phyloP scores from a whole-genome alignment of 164 flowering plant species.

The Kingdonia uniflora region DNA sequence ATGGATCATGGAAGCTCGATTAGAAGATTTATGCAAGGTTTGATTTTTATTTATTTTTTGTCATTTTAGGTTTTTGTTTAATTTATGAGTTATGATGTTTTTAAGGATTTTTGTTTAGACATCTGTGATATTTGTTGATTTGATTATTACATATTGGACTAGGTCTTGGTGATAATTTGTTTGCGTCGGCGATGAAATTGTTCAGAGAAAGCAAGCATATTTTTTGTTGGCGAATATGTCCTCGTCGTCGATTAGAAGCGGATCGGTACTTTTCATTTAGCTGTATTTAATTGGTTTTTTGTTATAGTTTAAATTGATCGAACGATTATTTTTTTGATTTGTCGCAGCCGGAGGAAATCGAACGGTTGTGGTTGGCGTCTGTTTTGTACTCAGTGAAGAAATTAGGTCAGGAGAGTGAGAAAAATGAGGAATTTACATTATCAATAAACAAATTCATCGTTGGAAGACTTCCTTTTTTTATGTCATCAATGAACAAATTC shows the following conservation, averaged over 20 bases:
- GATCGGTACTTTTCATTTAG: constrained; percentile 30
- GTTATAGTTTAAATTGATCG: neutral
- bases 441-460: too few relatives aligned
- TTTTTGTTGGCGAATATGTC: constrained; percentile 36
- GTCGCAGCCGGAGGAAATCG: constrained; percentile 69
- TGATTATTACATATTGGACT: constrained; percentile 34
- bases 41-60: neutral
- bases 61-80: neutral
- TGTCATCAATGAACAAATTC: too few relatives aligned
- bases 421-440: constrained; percentile 27
- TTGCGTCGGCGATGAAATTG: constrained; percentile 34
- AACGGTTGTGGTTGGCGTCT: constrained; percentile 76
- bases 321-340: neutral
- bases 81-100: neutral
- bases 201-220: constrained; percentile 53
- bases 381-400: constrained; percentile 55
- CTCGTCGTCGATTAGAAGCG: constrained; percentile 51
- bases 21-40: constrained; percentile 62
- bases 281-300: neutral
- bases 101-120: too few relatives aligned
- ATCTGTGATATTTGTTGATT: constrained; percentile 1
- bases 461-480: too few relatives aligned
- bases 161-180: constrained; percentile 36
- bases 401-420: constrained; percentile 28
- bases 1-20: constrained; percentile 31